Base-by-base conservation (phyloP, 2,329 filamentous ascomycete species). In the Nothophaeocryptopus gaeumannii region DNA sequence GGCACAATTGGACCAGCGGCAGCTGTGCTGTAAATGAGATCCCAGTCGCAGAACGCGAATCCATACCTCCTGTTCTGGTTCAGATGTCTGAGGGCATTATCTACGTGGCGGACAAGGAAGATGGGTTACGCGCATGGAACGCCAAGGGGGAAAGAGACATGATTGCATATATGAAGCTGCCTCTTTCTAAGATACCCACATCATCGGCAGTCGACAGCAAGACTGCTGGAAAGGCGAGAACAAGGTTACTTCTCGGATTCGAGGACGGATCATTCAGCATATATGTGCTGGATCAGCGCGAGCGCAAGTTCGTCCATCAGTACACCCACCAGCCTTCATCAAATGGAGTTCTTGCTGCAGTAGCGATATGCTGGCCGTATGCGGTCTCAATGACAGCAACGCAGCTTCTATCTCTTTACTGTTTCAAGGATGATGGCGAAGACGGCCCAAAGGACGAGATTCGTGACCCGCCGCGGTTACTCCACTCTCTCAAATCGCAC, bases 1-100 rank as follows among this genome's bases (percentile, higher is more conserved):
- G 88, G 39, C 87, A 96, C 66, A 97, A 97, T 71, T 97, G 93
- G 93, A 81, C 87, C 1, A 82, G 79, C 54, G 93, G 92, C 0
- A 84, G 81, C 58, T 95, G 89, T 62, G 85, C 82, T 33, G 82
- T 96, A 10, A 84, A 86, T 32, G 88, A 95, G 68, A 80, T 96
- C 29, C 77, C 83, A 38, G 78, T 89, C 16, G 72, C 77, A 45
- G 73, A 77, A 50, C 60, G 71, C 37, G 69, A 74, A 1, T 71
- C 75, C 46, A 64, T 83, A 67, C 74, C 87, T 33, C 78, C 78
- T 2, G 67, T 90, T 33, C 73, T 96, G 5, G 87, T 91, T 40
- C 89, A 88, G 66, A 79, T 95, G 55, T 80, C 85, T 36, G 83
- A 89, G 50, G 86, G 89, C 0, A 74, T 90, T 14, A 83, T 93